phyloP scores from a whole-genome alignment of 106 monocot species.

The Chionographis japonica region DNA sequence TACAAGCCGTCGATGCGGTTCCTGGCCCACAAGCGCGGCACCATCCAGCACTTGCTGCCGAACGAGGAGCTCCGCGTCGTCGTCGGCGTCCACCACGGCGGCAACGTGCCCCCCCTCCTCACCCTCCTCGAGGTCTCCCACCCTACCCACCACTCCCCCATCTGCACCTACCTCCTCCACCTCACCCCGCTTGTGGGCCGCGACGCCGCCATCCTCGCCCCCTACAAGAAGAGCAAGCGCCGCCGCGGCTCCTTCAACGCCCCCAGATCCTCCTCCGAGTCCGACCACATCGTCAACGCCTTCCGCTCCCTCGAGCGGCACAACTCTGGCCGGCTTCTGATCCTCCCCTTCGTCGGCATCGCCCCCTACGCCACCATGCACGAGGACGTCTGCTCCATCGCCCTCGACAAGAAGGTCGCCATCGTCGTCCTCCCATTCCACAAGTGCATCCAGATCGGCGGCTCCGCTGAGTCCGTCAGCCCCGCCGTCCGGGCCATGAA shows the following conservation, averaged over 20 bases:
- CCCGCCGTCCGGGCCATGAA: slow-evolving; percentile 12
- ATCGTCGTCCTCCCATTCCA: slow-evolving; percentile 6
- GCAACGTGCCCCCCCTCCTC: neutral
- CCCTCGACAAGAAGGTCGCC: slow-evolving; percentile 11
- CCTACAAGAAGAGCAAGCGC: neutral
- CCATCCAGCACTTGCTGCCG: slow-evolving; percentile 11
- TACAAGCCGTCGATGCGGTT: slow-evolving; percentile 11
- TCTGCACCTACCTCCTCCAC: slow-evolving; percentile 6
- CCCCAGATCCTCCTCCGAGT: neutral
- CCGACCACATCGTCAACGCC: slow-evolving; percentile 15
- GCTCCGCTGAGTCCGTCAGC: neutral
- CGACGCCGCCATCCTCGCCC: neutral
- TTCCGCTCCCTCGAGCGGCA: neutral
- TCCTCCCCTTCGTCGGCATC: slow-evolving; percentile 10
- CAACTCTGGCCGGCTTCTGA: neutral
- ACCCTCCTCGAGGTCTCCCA: slow-evolving; percentile 1
- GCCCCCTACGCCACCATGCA: slow-evolving; percentile 21
- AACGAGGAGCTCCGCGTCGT: neutral
- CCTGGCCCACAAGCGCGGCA: slow-evolving; percentile 3
- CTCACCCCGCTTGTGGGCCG: slow-evolving; percentile 7
- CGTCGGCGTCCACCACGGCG: neutral
- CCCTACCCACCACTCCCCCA: neutral
- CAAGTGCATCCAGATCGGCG: neutral
- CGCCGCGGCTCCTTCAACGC: neutral
- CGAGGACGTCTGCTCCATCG: slow-evolving; percentile 13